Percentiles rank a stretch among this genome's conserved stretches.
Evolutionary conservation across 116 monocot genomes (phyloP).

Genomic region (Iris pallida): DNA sequence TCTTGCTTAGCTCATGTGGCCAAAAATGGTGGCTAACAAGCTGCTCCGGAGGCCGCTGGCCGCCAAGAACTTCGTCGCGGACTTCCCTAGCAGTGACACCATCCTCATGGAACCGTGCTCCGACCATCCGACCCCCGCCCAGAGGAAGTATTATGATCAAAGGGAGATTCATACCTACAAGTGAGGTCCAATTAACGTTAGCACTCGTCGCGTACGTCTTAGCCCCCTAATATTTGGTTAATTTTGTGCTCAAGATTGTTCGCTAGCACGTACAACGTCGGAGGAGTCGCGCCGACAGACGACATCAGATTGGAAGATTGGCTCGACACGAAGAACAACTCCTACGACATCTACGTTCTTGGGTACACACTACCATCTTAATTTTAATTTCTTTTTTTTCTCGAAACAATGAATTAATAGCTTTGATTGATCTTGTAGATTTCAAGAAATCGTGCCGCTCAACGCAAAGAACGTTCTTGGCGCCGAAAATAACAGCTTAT

Average conservation of each 20-base stretch:
- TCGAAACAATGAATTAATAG: neutral
- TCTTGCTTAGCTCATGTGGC: slow-evolving; percentile 19
- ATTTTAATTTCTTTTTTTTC: neutral
- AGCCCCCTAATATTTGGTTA: neutral
- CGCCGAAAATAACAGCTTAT: slow-evolving; percentile 30
- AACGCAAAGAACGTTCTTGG: slow-evolving; percentile 62
- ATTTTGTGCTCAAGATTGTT: slow-evolving; percentile 18
- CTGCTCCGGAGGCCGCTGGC: slow-evolving; percentile 12
- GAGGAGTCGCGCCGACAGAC: slow-evolving; percentile 35
- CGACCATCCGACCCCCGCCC: neutral
- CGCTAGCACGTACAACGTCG: slow-evolving; percentile 47
- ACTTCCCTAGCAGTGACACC: slow-evolving; percentile 28
- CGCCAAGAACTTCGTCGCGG: slow-evolving; percentile 23
- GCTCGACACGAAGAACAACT: slow-evolving; percentile 35
- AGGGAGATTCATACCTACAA: slow-evolving; percentile 32
- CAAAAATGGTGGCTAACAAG: slow-evolving; percentile 29
- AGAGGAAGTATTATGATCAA: slow-evolving; percentile 2
- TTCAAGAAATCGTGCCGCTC: slow-evolving; percentile 80
- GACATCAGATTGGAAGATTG: slow-evolving; percentile 45
- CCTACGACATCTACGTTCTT: slow-evolving; percentile 49
- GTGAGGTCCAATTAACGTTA: slow-evolving; percentile 13
- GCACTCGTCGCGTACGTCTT: too few relatives aligned
- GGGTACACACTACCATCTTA: slow-evolving; percentile 19
- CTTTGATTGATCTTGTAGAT: slow-evolving; percentile 29
- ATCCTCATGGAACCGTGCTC: neutral